phyloP scores from a whole-genome alignment of 2,329 filamentous ascomycete species.

The Claviceps sp. region DNA sequence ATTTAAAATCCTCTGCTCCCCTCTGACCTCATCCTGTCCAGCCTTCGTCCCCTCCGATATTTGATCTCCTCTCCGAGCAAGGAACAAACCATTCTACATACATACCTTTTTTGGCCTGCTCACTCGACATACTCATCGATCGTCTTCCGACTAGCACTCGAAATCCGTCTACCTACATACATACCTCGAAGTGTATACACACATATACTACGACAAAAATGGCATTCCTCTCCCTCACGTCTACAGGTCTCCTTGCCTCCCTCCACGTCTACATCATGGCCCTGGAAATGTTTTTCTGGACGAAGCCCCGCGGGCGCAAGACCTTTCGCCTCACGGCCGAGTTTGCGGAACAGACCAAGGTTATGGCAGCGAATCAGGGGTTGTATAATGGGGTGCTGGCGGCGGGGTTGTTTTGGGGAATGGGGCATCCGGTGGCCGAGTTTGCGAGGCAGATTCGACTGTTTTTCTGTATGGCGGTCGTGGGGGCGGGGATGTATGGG shows the following conservation, averaged over 20 bases:
- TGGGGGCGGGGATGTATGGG: constrained; percentile 32
- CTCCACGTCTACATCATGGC: constrained; percentile 35
- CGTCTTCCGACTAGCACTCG: too few relatives aligned
- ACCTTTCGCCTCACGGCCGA: constrained; percentile 30
- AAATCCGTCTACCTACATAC: too few relatives aligned
- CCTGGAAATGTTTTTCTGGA: constrained; percentile 39
- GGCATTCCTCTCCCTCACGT: constrained; percentile 15
- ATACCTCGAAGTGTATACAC: too few relatives aligned
- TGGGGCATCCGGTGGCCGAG: constrained; percentile 29
- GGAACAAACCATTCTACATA: too few relatives aligned
- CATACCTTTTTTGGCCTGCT: too few relatives aligned
- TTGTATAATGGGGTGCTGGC: constrained; percentile 41
- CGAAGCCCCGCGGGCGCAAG: constrained; percentile 28
- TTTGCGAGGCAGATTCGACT: constrained; percentile 29
- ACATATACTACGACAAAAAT: neutral
- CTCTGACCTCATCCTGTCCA: too few relatives aligned
- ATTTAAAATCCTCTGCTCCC: too few relatives aligned
- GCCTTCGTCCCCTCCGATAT: too few relatives aligned
- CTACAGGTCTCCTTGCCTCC: constrained; percentile 25
- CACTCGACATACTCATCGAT: too few relatives aligned
- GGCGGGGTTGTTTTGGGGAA: constrained; percentile 32
- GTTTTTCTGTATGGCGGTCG: constrained; percentile 34
- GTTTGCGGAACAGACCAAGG: constrained; percentile 30
- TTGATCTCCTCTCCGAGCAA: too few relatives aligned
- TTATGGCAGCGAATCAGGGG: constrained; percentile 36